These are phyloP conservation scores for Calonectria naviculata DNA, from an alignment of 2,329 filamentous ascomycete species.

Conservation along the genomic window DNA sequence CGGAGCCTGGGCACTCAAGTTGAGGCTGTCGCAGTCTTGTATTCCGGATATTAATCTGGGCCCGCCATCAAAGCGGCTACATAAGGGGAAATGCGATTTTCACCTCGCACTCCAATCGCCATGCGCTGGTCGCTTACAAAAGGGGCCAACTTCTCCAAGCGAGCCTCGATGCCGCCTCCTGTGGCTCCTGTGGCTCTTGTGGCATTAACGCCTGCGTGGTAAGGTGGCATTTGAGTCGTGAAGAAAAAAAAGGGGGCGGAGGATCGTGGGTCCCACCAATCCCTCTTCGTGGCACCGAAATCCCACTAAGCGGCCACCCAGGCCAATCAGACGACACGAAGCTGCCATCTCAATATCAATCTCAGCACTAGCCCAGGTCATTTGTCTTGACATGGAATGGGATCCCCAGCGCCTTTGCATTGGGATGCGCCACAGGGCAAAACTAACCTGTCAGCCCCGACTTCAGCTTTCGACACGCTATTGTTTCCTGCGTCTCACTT, in stretches of 20 bases:
- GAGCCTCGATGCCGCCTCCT: not conserved
- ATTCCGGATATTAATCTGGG: not conserved
- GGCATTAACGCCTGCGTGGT: not conserved
- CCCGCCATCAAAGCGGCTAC: not conserved
- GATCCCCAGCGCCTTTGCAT: not conserved
- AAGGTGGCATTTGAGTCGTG: constrained; percentile 4
- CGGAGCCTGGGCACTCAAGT: not conserved
- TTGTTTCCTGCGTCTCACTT: not conserved
- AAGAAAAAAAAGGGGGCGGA: constrained; percentile 16
- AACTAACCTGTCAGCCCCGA: constrained; percentile 12
- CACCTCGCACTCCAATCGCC: not conserved
- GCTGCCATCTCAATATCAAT: not conserved
- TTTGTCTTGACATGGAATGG: constrained; percentile 15
- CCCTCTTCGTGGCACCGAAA: constrained; percentile 8
- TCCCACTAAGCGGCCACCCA: not conserved
- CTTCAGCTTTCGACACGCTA: not conserved
- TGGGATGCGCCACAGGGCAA: not conserved
- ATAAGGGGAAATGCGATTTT: not conserved
- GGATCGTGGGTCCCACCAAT: constrained; percentile 17
- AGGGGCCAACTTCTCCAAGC: not conserved
- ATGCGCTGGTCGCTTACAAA: not conserved
- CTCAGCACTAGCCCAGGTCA: not conserved
- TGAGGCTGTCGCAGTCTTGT: not conserved
- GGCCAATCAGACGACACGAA: constrained; percentile 2
- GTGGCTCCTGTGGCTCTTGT: not conserved